Conservation (phyloP, 768 basidiomycete species). For the Xerocomus spinulosus region DNA sequence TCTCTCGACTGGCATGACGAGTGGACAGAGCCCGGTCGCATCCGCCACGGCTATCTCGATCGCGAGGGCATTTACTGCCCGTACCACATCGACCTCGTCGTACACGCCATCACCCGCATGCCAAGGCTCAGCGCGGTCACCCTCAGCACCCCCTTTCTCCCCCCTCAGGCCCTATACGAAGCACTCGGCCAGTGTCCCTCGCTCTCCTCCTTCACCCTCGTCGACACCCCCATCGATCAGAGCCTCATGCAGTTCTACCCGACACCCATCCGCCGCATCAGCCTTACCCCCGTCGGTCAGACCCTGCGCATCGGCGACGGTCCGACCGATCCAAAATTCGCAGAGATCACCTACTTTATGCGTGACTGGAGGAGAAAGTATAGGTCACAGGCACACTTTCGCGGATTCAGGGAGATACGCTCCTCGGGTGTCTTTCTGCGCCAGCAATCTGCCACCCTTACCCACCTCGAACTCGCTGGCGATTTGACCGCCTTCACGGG, state of each 20-base stretch:
- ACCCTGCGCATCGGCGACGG: conserved; percentile 33
- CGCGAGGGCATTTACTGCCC: conserved; percentile 31
- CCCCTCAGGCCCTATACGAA: conserved; percentile 28
- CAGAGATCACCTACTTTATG: conserved; percentile 33
- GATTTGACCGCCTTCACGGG: conserved; percentile 25
- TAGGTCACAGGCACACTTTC: conserved; percentile 28
- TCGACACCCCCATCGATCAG: conserved; percentile 35
- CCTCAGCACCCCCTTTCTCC: conserved; percentile 30
- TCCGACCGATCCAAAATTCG: conserved; percentile 29
- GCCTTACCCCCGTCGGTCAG: conserved; percentile 32
- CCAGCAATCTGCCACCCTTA: conserved; percentile 26
- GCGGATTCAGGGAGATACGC: conserved; percentile 27
- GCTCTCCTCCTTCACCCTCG: conserved; percentile 24
- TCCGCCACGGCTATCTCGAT: conserved; percentile 30
- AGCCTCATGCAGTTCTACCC: conserved; percentile 31
- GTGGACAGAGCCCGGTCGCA: conserved; percentile 34
- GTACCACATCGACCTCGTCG: conserved; percentile 22
- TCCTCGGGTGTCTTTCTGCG: conserved; percentile 29
- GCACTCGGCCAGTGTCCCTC: conserved; percentile 26
- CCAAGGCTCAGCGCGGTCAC: conserved; percentile 29
- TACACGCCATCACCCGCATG: conserved; percentile 26
- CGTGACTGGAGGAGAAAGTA: conserved; percentile 35
- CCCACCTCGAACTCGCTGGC: conserved; percentile 31
- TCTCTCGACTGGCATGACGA: conserved; percentile 34
- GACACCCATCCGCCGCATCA: conserved; percentile 22